Evolutionary conservation across 202 grass and related monocot species (phyloP), one percentile per base, ranked within the genome.

Genomic region (Musa balbisiana): DNA sequence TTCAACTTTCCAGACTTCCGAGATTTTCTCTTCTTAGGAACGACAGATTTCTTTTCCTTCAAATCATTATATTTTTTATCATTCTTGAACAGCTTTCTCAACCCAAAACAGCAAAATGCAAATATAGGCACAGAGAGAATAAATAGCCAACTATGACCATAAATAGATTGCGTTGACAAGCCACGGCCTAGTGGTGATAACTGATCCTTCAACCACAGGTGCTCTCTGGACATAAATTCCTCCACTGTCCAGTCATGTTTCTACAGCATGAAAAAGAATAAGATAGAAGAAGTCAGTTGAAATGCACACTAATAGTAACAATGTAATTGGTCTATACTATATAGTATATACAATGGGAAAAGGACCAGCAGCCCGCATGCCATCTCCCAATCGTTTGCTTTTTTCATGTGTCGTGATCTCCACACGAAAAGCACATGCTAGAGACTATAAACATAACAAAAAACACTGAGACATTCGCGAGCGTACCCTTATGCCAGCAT

Each of bases 11-110:
- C 78, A 80, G 85, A 84, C 81, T 87, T 94, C 51, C 87, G 89
- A 17, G 76, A 15, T 87, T 95, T 99, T 71, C 79, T 99, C 80
- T 85, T 99, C 84, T 93, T 99, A 58, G 91, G 75, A 78, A 75
- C 29, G 67, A 67, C 79, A 73, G 85, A 86, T 49, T 78, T 60
- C 52, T 71, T 86, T 25, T 76, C 79, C 80, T 78, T 84, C 71
- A 77, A 75, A 49, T 87, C 81, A 5, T 78, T 74, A 13, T 10
- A 62, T 73, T 87, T 82, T 69, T 87, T 87, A 17, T 87, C 69
- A 72, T 11, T 66, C 54, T 72, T 83, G 49, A 81, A 83, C 78
- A 78, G 58, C 64, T 87, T 69, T 63, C 55, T 58, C 29, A 73
- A 23, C 20, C 67, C 84, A 27, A 87, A 43, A 75, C 83, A 62